Evolutionary conservation across 179 eudicot species (phyloP).

Genomic region (Gypsophila paniculata): DNA sequence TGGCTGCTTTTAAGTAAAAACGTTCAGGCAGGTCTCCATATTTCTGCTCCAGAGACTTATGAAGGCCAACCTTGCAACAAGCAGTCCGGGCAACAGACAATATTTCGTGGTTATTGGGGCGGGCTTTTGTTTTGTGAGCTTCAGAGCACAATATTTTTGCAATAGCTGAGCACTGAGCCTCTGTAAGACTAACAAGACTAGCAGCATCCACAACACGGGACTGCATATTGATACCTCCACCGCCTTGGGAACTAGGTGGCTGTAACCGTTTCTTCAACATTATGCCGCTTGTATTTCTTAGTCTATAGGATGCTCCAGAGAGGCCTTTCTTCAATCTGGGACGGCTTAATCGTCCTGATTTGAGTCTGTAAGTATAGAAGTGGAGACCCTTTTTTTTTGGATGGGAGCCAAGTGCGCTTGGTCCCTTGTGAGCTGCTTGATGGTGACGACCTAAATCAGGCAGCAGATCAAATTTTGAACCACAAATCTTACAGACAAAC

Average conservation of each 20-base stretch:
- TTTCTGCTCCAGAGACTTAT: slow-evolving; percentile 58
- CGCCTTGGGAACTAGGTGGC: slow-evolving; percentile 38
- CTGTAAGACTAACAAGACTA: slow-evolving; percentile 56
- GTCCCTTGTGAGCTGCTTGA: slow-evolving; percentile 93
- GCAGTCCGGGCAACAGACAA: slow-evolving; percentile 61
- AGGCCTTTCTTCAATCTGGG: slow-evolving; percentile 73
- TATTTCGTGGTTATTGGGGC: slow-evolving; percentile 73
- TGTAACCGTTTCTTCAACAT: slow-evolving; percentile 65
- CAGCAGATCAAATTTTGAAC: slow-evolving; percentile 81
- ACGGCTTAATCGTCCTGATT: slow-evolving; percentile 74
- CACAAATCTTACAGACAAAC: slow-evolving; percentile 80
- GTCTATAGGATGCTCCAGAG: slow-evolving; percentile 55
- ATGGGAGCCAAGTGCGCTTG: slow-evolving; percentile 41
- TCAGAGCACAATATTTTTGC: slow-evolving; percentile 63
- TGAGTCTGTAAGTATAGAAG: slow-evolving; percentile 64
- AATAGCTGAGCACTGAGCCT: slow-evolving; percentile 69
- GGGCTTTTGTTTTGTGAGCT: slow-evolving; percentile 66
- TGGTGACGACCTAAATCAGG: slow-evolving; percentile 99
- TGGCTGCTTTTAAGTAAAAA: slow-evolving; percentile 86
- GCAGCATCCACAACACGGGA: slow-evolving; percentile 43
- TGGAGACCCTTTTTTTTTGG: slow-evolving; percentile 62
- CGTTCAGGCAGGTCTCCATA: slow-evolving; percentile 80
- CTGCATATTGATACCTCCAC: slow-evolving; percentile 35
- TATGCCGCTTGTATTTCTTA: slow-evolving; percentile 54
- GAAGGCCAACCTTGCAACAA: slow-evolving; percentile 72